These are phyloP conservation scores for Silene noctiflora DNA, from an alignment of 179 eudicot genomes.

Conservation along the genomic window DNA sequence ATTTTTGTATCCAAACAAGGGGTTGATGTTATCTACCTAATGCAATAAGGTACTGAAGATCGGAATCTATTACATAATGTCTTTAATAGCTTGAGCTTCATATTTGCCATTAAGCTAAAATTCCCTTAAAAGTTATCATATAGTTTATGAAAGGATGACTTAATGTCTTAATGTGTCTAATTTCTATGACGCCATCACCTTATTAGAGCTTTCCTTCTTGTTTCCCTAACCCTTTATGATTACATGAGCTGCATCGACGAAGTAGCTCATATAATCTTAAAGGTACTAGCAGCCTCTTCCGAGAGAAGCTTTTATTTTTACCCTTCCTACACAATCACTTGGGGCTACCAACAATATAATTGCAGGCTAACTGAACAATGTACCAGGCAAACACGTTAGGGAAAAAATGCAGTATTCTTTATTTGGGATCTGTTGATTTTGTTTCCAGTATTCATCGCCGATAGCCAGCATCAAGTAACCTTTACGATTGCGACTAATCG, in stretches of 20 bases:
- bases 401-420: not conserved
- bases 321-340: not conserved
- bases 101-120: not conserved
- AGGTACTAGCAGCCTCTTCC: no score
- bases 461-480: not conserved
- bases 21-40: no score
- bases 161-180: not conserved
- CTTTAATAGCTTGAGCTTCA: not conserved
- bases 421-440: slow-evolving; percentile 2
- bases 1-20: no score
- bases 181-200: not conserved
- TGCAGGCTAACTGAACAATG: not conserved
- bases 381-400: slow-evolving; percentile 2
- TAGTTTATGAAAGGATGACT: no score
- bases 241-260: no score
- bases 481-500: slow-evolving; percentile 4
- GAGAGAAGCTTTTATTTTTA: not conserved
- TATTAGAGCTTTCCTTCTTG: not conserved
- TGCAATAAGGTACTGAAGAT: not conserved
- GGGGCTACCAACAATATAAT: not conserved
- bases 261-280: no score
- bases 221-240: no score
- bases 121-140: not conserved
- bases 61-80: not conserved
- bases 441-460: slow-evolving; percentile 17